A percentile compares a stretch with the other conserved stretches of the same genome.
These are phyloP conservation scores for Myxozyma geophila DNA, from an alignment of 805 yeast species.

Conservation along the genomic window DNA sequence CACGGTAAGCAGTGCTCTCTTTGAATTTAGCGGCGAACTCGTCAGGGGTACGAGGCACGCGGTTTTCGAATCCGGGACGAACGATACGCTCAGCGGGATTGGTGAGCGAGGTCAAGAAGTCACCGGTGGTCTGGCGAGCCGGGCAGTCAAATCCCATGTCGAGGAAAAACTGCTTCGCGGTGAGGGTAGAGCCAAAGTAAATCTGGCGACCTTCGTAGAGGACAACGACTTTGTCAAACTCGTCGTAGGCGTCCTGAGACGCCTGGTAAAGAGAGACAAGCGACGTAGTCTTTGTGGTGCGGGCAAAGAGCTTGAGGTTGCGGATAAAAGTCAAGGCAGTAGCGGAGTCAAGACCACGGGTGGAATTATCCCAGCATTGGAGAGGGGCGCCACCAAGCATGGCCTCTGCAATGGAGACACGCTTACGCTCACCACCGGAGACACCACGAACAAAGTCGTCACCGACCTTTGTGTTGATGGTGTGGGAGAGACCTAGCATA, in stretches of 20 bases:
- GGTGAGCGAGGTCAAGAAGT: conserved; percentile 44
- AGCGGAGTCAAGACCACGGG: conserved; percentile 74
- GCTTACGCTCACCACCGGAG: conserved; percentile 62
- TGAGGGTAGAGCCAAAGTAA: conserved; percentile 53
- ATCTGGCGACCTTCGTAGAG: conserved; percentile 63
- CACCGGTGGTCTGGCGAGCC: conserved; percentile 59
- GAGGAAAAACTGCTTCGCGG: conserved; percentile 55
- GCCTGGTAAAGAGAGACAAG: conserved; percentile 66
- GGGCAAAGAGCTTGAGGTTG: conserved; percentile 62
- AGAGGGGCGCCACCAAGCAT: conserved; percentile 52
- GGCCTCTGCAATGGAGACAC: conserved; percentile 60
- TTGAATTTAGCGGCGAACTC: conserved; percentile 52
- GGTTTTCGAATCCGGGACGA: conserved; percentile 51
- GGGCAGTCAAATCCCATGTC: conserved; percentile 63
- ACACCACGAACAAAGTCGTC: conserved; percentile 60
- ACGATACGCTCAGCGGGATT: conserved; percentile 57
- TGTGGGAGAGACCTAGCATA: conserved; percentile 50
- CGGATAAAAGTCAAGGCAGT: conserved; percentile 68
- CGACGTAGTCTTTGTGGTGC: conserved; percentile 56
- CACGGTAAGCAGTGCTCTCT: conserved; percentile 50
- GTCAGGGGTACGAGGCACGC: conserved; percentile 56
- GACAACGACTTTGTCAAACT: conserved; percentile 59
- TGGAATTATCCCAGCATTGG: conserved; percentile 70
- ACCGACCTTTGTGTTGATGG: conserved; percentile 51
- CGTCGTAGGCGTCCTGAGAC: conserved; percentile 59